Evolutionary conservation across 371 early-diverging fungal species (phyloP).

Genomic region (Mucor piriformis): DNA sequence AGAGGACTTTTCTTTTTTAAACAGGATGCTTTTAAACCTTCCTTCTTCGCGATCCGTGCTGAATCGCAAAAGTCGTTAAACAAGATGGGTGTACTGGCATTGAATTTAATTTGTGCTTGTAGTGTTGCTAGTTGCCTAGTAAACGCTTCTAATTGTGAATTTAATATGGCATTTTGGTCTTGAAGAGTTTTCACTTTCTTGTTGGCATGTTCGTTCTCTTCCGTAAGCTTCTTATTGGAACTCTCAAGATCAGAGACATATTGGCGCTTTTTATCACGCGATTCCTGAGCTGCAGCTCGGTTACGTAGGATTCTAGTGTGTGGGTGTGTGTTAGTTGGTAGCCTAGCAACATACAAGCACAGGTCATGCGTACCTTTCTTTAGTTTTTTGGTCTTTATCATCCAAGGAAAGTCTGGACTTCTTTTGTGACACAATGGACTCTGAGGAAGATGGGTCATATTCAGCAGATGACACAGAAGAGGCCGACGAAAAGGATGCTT

Average conservation of each 20-base stretch:
- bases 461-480: conserved; percentile 16
- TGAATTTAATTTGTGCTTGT: conserved; percentile 52
- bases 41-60: conserved; percentile 55
- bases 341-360: background rate
- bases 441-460: conserved; percentile 6
- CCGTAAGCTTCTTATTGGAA: conserved; percentile 63
- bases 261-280: conserved; percentile 86
- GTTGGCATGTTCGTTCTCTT: conserved; percentile 66
- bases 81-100: conserved; percentile 33
- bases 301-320: conserved; percentile 74
- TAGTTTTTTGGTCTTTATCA: conserved; percentile 54
- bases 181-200: conserved; percentile 69
- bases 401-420: conserved; percentile 44
- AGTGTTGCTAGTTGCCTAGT: conserved; percentile 56
- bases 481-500: conserved; percentile 17
- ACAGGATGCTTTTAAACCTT: background rate
- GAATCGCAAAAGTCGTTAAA: conserved; percentile 61
- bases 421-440: conserved; percentile 18
- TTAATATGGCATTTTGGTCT: conserved; percentile 59
- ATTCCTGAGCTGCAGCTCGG: conserved; percentile 89
- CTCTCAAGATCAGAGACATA: conserved; percentile 78
- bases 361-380: conserved; percentile 32
- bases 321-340: background rate
- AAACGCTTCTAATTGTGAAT: conserved; percentile 61
- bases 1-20: background rate